Percentiles rank a stretch among this genome's conserved stretches.
These are phyloP conservation scores for Botryotinia convoluta DNA, from an alignment of 2,329 filamentous ascomycete species.

Conservation along the genomic window DNA sequence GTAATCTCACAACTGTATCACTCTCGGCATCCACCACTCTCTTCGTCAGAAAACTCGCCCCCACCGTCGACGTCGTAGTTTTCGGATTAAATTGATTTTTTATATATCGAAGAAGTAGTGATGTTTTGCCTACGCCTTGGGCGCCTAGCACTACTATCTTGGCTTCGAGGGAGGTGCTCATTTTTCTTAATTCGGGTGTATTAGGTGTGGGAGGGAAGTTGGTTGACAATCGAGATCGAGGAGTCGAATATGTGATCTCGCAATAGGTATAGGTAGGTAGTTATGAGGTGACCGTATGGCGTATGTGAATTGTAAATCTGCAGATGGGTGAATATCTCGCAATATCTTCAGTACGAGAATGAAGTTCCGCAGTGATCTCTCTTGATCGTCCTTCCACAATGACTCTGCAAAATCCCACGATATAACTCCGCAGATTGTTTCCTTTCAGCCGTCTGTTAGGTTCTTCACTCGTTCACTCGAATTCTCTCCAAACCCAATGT, in stretches of 20 bases:
- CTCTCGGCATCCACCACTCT: conserved; percentile 79
- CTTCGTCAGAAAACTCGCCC: conserved; percentile 77
- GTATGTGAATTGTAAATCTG: neutral
- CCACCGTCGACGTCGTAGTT: conserved; percentile 61
- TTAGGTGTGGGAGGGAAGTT: neutral
- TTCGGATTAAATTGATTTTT: conserved; percentile 38
- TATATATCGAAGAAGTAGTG: conserved; percentile 67
- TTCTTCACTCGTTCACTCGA: neutral
- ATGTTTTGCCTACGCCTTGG: conserved; percentile 78
- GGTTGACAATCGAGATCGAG: neutral
- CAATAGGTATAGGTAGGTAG: neutral
- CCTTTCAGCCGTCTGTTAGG: neutral
- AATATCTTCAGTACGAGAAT: neutral
- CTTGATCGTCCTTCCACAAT: neutral
- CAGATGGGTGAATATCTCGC: neutral
- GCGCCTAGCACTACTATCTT: conserved; percentile 81
- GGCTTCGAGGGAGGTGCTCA: conserved; percentile 60
- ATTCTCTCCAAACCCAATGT: neutral
- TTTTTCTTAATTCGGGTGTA: neutral
- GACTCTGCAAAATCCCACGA: neutral
- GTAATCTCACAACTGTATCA: conserved; percentile 82
- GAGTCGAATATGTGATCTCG: neutral
- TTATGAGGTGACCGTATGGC: neutral
- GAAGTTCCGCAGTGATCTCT: neutral
- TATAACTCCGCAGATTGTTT: neutral